Conservation (phyloP, 768 basidiomycete genomes). For the Rhodocollybia butyracea region DNA sequence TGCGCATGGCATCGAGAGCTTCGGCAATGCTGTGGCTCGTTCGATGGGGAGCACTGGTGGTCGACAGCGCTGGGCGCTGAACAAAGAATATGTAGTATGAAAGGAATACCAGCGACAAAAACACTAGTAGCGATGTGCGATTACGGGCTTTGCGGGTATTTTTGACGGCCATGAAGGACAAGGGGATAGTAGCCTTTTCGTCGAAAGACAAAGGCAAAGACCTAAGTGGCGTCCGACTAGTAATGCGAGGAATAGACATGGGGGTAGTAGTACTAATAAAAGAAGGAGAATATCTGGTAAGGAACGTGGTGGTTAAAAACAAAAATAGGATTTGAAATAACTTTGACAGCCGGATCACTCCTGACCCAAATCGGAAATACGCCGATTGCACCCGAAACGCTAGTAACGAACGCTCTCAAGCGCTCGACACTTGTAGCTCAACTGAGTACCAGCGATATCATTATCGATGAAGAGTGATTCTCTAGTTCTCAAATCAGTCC, state of each 20-base stretch:
- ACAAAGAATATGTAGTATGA: conserved; percentile 56
- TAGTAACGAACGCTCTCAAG: no score
- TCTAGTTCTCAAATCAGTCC: no score
- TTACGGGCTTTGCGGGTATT: conserved; percentile 47
- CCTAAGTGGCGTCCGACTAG: conserved; percentile 34
- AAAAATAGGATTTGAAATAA: neutral
- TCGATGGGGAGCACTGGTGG: conserved; percentile 30
- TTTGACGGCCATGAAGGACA: conserved; percentile 28
- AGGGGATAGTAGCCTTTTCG: conserved; percentile 15
- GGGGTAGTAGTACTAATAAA: neutral
- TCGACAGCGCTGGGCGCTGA: conserved; percentile 37
- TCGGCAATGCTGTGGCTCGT: conserved; percentile 8
- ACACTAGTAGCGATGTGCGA: conserved; percentile 51
- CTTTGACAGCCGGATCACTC: neutral
- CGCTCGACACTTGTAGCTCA: no score
- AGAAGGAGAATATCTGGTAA: neutral
- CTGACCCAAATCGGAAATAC: neutral
- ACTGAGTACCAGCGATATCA: no score
- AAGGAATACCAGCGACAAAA: conserved; percentile 47
- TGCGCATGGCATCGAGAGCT: conserved; percentile 32
- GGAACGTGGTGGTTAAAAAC: conserved; percentile 7
- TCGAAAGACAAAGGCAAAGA: conserved; percentile 17
- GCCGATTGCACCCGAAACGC: no score
- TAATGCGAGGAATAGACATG: conserved; percentile 8
- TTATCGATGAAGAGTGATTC: no score